Base-by-base conservation (phyloP, 169 alveolate genomes). In the Besnoitia besnoiti region DNA sequence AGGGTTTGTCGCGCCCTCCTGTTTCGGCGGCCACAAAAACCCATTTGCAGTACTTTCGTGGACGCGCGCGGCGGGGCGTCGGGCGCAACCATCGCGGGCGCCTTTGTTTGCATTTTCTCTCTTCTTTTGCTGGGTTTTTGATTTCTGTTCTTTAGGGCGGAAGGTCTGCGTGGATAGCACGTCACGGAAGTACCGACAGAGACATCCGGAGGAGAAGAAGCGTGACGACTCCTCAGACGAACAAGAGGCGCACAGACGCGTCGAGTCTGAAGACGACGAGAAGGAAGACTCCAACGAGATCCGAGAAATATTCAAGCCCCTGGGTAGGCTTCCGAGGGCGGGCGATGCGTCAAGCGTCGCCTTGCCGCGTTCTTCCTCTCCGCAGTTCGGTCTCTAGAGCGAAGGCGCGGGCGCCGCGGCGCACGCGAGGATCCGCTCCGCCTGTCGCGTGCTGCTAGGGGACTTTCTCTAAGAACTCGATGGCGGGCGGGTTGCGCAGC, bases 151-250 rank as follows among this genome's bases (percentile, higher is more conserved):
- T n/a, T 35, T n/a, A 73, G 82, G 82, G 30, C 82, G 82, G 5
- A 73, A 73, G 21, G n/a, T 73, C 82, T 73, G 82, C 82, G n/a
- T 73, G 44, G 82, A 37, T 16, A 73, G 82, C 46, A 42, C 82
- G 44, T 73, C 82, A 0, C 46, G 47, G 82, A 73, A 73, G 21
- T 37, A 73, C 46, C 82, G 82, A 2, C 24, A 1, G 46, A 73
- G n/a, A 19, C 82, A 73, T n/a, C 46, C 82, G 47, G 82, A 37
- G n/a, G 82, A 73, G 39, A 73, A 73, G 82, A 73, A 37, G n/a
- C 82, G 39, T 1, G 82, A 73, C 8, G 82, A 73, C 82, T 37
- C 46, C n/a, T 12, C 39, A 19, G 82, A 73, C 12, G 82, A 55
- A 7, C 24, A 49, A 49, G 16, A 16, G 24, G 24, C 7, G 16